Evolutionary conservation across 1,284 basidiomycete species (phyloP).

Genomic region (Rhodotorula sp.): DNA sequence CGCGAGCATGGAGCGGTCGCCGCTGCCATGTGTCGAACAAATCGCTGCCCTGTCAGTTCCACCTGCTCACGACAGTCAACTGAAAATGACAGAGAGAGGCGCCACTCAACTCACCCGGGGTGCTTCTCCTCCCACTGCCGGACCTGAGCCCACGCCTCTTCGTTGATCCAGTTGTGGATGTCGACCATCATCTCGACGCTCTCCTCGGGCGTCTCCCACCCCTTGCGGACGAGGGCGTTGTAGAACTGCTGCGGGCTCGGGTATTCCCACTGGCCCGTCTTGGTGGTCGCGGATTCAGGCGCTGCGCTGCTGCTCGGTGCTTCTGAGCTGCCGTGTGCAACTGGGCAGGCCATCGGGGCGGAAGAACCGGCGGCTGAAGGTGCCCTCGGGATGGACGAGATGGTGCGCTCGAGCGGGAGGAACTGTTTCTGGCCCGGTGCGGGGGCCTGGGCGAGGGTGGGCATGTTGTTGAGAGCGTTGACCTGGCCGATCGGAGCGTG

Average conservation of each 20-base stretch:
- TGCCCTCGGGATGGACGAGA: constrained; percentile 83
- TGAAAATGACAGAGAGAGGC: neutral
- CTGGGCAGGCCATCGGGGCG: constrained; percentile 45
- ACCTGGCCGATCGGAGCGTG: constrained; percentile 47
- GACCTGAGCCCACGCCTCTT: constrained; percentile 94
- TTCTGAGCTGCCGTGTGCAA: constrained; percentile 38
- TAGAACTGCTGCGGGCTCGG: constrained; percentile 98
- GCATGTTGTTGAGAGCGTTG: constrained; percentile 90
- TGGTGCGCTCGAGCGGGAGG: constrained; percentile 72
- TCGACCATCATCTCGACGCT: constrained; percentile 96
- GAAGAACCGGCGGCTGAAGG: constrained; percentile 40
- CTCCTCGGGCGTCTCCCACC: constrained; percentile 96
- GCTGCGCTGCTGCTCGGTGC: constrained; percentile 1
- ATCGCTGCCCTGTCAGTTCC: neutral
- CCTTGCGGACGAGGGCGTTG: constrained; percentile 93
- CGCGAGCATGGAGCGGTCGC: constrained; percentile 64
- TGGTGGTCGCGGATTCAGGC: constrained; percentile 3
- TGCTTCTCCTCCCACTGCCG: constrained; percentile 84
- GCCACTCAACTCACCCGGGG: constrained; percentile 55
- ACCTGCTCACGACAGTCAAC: neutral
- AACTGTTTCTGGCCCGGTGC: constrained; percentile 60
- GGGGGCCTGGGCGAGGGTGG: constrained; percentile 68
- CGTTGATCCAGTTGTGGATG: constrained; percentile 98
- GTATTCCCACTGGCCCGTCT: constrained; percentile 76
- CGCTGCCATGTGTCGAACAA: constrained; percentile 34